Base-by-base conservation (phyloP, 2,329 filamentous ascomycete genomes). In the Drechslerella dactyloides region DNA sequence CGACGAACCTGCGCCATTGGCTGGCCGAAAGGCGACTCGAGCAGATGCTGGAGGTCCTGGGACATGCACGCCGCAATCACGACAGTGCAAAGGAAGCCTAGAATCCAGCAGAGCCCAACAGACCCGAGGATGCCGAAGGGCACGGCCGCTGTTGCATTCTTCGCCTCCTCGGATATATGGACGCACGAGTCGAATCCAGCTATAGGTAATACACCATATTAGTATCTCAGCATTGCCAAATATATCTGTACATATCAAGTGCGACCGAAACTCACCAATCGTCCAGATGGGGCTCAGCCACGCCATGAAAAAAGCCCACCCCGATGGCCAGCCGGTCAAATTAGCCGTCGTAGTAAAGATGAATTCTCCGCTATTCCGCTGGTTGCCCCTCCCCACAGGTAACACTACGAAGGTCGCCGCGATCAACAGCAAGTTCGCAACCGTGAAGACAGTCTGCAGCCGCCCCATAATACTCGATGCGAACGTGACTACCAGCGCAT, bases 211-310 rank as follows among this genome's bases (percentile, higher is more conserved):
- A 17, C 40, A 15, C 35, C 35, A 37, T 3, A 48, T 48, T 21
- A 15, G 44, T 8, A 44, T 4, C 13, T n/a, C n/a, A 44, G 40
- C 4, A 44, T 44, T 15, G 40, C 17, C 13, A 37, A 13, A 15
- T 15, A 42, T 42, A 15, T 15, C n/a, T 4, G 13, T 15, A 17
- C 15, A 13, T 4, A 42, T 2, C 11, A 13, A 6, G 37, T 13
- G 13, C 4, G 17, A 8, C 21, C 10, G 23, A 13, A 48, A 70
- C 59, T 52, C 27, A n/a, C 81, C 81, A 40, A 84, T 84, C 0
- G 85, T 85, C 86, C 86, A 88, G 70, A 88, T 87, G 0, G 86
- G 86, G 30, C 81, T 82, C 19, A 88, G 79, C 84, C 85, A 87
- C 0, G 84, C 80, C 1, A 87, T 78, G 79, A 88, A 85, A 74